Evolutionary conservation across 164 flowering plant species (phyloP), one percentile per base, ranked within the genome.

Genomic region (Kingdonia uniflora): DNA sequence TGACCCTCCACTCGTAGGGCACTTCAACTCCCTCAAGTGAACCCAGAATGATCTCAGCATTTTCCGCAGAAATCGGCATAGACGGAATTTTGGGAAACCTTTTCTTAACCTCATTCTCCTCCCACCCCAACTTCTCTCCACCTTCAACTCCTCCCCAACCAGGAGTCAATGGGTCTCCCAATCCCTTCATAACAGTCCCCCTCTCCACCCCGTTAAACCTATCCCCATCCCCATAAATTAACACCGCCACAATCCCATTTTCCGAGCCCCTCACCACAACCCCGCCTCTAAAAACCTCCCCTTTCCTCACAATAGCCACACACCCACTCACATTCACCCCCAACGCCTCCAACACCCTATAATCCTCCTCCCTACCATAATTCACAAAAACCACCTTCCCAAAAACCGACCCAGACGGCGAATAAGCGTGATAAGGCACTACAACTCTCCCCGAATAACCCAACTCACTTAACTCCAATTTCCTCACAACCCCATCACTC

Each of bases 91-190:
- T 67, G 0, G 96, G 95, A 54, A 88, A 82, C 49, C 81, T 71
- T 42, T 52, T 45, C 35, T 11, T 44, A 42, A 80, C 91, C 61
- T 65, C 65, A n/a, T 26, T 44, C 19, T 81, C 86, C 29, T 65
- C 72, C 61, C 55, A n/a, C 11, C 60, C 68, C 55, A 88, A 58
- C 46, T 65, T 75, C 77, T 87, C 96, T 0, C 84, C 87, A n/a
- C 74, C 85, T 6, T 61, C 70, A 19, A 64, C 70, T n/a, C 69
- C 81, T 4, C 74, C 82, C 96, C 96, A 91, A 15, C 96, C 96
- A 0, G 96, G 96, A 17, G 74, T 84, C 15, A 77, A 67, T 19
- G 96, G 96, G 76, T 92, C 98, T 67, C 98, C 98, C 35, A 82
- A n/a, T 0, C 87, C 87, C 26, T 62, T 71, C 82, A 76, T 72